Base-by-base conservation (phyloP, 2,329 filamentous ascomycete genomes). In the Colletotrichum theobromicola region DNA sequence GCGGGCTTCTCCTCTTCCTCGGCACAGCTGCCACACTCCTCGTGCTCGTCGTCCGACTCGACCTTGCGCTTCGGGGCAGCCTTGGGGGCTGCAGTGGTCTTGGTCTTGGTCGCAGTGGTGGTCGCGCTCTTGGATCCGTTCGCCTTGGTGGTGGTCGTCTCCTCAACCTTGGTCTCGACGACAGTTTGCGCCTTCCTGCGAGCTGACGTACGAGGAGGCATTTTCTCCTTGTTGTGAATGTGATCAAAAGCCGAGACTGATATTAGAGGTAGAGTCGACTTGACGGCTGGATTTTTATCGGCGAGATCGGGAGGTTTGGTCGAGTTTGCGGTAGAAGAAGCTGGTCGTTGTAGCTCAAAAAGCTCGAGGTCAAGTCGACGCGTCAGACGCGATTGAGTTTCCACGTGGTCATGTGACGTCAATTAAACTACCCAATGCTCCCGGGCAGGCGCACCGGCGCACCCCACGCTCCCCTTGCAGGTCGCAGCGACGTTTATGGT, bases 131-230 rank as follows among this genome's bases (percentile, higher is more conserved):
- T 65, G 4, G 46, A 26, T 28, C 73, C 73, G 64, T 65, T 74
- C 58, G 73, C 28, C 64, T 60, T 74, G 9, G 50, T 61, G n/a
- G 70, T 78, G 60, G 78, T 75, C 37, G 78, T 81, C 9, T 76
- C 67, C 37, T 75, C 76, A 30, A 68, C 69, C 58, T 77, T 77
- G 30, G 77, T 67, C 18, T 75, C 73, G 76, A 80, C 82, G 30
- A 83, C 76, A 34, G 75, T 67, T 66, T 73, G 73, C 70, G 79
- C 78, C 74, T 77, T 82, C 66, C 80, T 84, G 46, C 84, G 80
- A 37, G 79, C 74, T 4, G 84, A 83, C 7, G 80, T 78, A 34
- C 83, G 83, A 37, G 72, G 72, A 63, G 81, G 75, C 84, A 86
- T 86, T 26, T 28, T 73, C 30, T 42, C 28, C 15, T 34, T 26